Percentiles rank a stretch among this genome's conserved stretches.
Conservation (phyloP, 768 basidiomycete genomes). For the Terana coerulea region DNA sequence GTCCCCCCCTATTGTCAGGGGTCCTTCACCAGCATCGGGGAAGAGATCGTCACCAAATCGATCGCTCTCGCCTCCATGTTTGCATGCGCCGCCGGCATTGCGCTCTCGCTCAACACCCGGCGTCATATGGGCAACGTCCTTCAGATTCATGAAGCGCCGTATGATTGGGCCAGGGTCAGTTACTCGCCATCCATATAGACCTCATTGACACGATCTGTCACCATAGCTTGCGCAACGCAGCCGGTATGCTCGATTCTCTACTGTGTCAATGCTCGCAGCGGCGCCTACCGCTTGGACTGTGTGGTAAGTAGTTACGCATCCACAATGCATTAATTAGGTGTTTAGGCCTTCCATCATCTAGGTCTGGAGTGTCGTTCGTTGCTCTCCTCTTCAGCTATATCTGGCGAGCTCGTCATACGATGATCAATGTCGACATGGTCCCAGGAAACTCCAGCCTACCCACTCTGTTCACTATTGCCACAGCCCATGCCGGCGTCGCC, state of each 20-base stretch:
- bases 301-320: neutral
- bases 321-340: neutral
- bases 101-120: neutral
- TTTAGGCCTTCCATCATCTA: neutral
- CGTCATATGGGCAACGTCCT: neutral
- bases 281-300: neutral
- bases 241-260: neutral
- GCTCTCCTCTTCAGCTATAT: neutral
- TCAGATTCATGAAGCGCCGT: neutral
- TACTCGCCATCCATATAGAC: neutral
- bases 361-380: neutral
- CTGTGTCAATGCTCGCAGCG: neutral
- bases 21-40: conserved; percentile 3
- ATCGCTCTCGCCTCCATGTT: neutral
- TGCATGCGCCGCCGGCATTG: neutral
- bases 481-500: neutral
- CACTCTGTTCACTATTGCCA: neutral
- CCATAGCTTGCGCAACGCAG: neutral
- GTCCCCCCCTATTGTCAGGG: no score
- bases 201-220: neutral
- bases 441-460: neutral
- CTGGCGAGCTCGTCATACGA: neutral
- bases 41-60: neutral
- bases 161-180: neutral
- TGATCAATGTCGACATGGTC: no score